These are phyloP conservation scores for Penstemon davidsonii DNA, from an alignment of 257 asterid species.

Conservation along the genomic window DNA sequence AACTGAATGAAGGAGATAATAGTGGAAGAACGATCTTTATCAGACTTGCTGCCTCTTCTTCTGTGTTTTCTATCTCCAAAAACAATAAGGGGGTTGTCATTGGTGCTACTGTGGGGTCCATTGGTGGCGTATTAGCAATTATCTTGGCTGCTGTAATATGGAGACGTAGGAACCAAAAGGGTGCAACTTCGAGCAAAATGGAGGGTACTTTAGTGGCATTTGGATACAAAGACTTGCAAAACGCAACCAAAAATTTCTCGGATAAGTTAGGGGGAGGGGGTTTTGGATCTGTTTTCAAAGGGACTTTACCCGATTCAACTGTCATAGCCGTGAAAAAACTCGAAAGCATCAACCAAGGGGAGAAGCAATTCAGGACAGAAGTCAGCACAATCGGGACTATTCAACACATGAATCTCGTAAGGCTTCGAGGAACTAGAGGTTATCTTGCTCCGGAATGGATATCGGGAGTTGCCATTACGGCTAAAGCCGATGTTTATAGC, in stretches of 20 bases:
- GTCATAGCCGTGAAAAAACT: constrained; percentile 37
- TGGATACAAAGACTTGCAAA: constrained; percentile 28
- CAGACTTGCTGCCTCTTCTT: constrained; percentile 21
- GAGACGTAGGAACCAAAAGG: constrained; percentile 19
- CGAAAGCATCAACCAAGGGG: constrained; percentile 33
- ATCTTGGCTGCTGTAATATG: neutral
- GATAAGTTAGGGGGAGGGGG: constrained; percentile 36
- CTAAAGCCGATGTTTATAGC: no score
- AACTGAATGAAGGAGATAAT: constrained; percentile 14
- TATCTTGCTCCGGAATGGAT: constrained; percentile 40
- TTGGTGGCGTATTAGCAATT: neutral
- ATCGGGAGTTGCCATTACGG: no score
- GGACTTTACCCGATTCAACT: constrained; percentile 25
- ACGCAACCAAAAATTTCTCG: constrained; percentile 31
- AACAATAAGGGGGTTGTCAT: neutral
- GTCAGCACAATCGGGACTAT: constrained; percentile 32
- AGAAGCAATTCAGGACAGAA: constrained; percentile 32
- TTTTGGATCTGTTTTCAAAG: constrained; percentile 37
- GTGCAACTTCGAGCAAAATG: constrained; percentile 10
- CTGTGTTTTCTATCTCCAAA: neutral
- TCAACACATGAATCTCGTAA: constrained; percentile 38
- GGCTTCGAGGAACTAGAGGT: constrained; percentile 33
- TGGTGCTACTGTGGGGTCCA: constrained; percentile 19
- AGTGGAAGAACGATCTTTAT: constrained; percentile 20
- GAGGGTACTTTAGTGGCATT: constrained; percentile 27